Conservation (phyloP, 768 basidiomycete species). For the Hirschioporus abietinus region DNA sequence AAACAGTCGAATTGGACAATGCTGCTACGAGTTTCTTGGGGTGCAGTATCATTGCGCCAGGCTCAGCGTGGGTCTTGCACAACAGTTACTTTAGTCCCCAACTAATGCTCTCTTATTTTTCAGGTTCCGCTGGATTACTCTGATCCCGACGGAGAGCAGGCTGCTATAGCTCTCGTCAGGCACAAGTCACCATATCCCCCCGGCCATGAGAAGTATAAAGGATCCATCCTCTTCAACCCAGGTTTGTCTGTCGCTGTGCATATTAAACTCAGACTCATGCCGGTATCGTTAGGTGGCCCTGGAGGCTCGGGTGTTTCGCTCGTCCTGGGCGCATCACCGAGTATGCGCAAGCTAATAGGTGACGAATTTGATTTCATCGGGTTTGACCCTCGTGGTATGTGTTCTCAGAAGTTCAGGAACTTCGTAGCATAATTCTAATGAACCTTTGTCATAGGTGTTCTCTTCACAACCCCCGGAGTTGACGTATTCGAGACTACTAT, state of each 20-base stretch:
- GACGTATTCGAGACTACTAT: conserved; percentile 14
- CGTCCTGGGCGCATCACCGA: neutral
- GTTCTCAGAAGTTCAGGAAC: neutral
- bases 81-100: neutral
- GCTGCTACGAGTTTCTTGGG: neutral
- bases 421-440: neutral
- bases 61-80: neutral
- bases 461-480: conserved; percentile 13
- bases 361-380: conserved; percentile 19
- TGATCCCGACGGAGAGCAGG: conserved; percentile 10
- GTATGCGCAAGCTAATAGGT: conserved; percentile 13
- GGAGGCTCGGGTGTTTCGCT: conserved; percentile 16
- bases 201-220: conserved; percentile 13
- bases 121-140: conserved; percentile 18
- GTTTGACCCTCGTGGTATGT: conserved; percentile 22
- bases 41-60: neutral
- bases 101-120: neutral
- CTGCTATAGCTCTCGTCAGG: conserved; percentile 16
- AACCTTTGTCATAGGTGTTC: conserved; percentile 9
- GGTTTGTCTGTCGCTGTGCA: neutral
- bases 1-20: neutral
- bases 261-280: neutral
- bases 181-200: conserved; percentile 12
- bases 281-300: conserved; percentile 11
- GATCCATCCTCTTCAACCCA: conserved; percentile 18